Evolutionary conservation across 805 yeast species (phyloP), one percentile per base, ranked within the genome.

Genomic region (Ogataea paraovalis): DNA sequence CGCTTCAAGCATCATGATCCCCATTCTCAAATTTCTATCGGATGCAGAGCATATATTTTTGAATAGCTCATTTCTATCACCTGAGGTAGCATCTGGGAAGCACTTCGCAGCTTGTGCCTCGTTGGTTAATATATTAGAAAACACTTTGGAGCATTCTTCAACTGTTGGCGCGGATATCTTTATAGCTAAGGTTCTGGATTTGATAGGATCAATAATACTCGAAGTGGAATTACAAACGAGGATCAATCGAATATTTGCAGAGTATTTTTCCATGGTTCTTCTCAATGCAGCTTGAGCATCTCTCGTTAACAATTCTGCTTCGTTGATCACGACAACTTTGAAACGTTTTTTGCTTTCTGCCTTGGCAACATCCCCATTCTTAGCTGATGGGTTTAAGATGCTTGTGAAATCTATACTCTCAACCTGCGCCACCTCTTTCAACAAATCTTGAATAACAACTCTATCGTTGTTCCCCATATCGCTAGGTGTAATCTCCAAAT

Each of bases 381-480:
- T 18, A 34, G 38, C 14, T 6, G 28, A 21, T 2, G 59, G 58
- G 70, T 57, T 22, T n/a, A 61, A 43, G 19, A 71, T 74, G 66
- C 68, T 71, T 43, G 76, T 60, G 59, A 87, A 83, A 63, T 91
- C 97, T n/a, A 94, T 90, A 61, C 91, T 96, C 60, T 91, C 97
- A 12, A 94, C 87, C 59, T 90, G 96, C 2, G 97, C 99, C 41
- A 94, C 82, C 54, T 94, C 98, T 60, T 94, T 94, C 57, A 94
- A 74, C 51, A 94, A 69, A 59, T 94, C 97, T 64, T 94, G 98
- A 55, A 94, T 90, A 28, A 94, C 97, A 44, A 94, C 84, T 52
- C 98, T 76, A 68, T 94, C 99, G 62, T 90, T 89, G 65, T 85
- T 89, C 6, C 98, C 98, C 83, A 94, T 85, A 67, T 94, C 99